Conservation (phyloP, 176 grass and related monocot genomes). For the Carex parvula region DNA sequence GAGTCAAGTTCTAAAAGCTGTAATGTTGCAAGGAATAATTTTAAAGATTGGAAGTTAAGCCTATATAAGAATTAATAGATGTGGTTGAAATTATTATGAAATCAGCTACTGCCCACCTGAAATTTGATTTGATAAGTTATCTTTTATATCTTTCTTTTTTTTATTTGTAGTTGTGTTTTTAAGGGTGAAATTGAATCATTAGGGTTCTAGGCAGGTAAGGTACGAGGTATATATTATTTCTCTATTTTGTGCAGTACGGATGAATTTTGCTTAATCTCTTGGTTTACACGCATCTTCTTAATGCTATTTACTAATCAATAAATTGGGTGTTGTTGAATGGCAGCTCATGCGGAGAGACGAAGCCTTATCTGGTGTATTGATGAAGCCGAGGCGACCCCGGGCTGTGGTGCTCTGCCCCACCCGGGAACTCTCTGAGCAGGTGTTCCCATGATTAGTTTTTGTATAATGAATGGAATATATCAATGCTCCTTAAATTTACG, state of each 20-base stretch:
- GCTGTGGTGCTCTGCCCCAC: constrained; percentile 90
- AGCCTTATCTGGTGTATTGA: constrained; percentile 58
- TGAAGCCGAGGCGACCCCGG: constrained; percentile 81
- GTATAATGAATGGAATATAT: not conserved
- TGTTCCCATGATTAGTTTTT: constrained; percentile 28
- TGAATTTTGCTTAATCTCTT: not conserved
- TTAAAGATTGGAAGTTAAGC: not conserved
- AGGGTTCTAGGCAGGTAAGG: not conserved
- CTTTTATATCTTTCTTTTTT: not conserved
- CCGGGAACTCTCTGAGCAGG: constrained; percentile 91
- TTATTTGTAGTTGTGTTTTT: not conserved
- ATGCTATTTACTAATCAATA: not conserved
- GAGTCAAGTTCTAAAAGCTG: not conserved
- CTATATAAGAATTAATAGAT: not conserved
- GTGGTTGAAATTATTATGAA: not conserved
- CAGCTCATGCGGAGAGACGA: constrained; percentile 78
- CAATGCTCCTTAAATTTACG: not conserved
- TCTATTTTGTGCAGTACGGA: not conserved
- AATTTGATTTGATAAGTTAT: not conserved
- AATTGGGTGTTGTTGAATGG: constrained; percentile 11
- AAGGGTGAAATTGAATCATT: not conserved
- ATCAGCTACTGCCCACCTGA: not conserved
- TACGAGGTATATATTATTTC: not conserved
- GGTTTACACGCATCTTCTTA: not conserved
- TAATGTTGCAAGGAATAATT: not conserved